Evolutionary conservation across 208 protist genomes (phyloP).

Genomic region (Trypanosoma caninum): DNA sequence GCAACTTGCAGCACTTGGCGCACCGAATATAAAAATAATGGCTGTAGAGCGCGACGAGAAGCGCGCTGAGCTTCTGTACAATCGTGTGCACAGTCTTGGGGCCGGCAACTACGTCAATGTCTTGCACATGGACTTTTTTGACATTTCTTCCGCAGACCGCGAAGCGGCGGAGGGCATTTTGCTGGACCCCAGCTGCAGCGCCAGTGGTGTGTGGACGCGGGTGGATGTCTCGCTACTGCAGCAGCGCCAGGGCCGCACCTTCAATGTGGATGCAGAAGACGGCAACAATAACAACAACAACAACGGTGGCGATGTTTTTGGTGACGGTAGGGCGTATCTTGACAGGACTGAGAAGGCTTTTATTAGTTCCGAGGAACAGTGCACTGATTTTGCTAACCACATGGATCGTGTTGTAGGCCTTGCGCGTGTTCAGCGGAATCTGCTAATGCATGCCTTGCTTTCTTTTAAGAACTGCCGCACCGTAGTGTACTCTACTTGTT

Average conservation of each 20-base stretch:
- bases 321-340: slow-evolving; percentile 1
- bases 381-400: slow-evolving; percentile 48
- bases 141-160: slow-evolving; percentile 68
- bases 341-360: slow-evolving; percentile 12
- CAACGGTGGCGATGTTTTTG: background rate
- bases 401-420: slow-evolving; percentile 74
- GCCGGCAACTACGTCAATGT: slow-evolving; percentile 75
- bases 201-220: slow-evolving; percentile 83
- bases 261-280: slow-evolving; percentile 6
- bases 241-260: slow-evolving; percentile 19
- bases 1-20: slow-evolving; percentile 76
- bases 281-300: slow-evolving; percentile 10
- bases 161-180: slow-evolving; percentile 81
- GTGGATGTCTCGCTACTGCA: slow-evolving; percentile 75
- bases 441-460: slow-evolving; percentile 82
- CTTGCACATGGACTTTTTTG: slow-evolving; percentile 85
- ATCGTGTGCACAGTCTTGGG: slow-evolving; percentile 61
- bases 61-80: slow-evolving; percentile 58
- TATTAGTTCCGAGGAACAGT: slow-evolving; percentile 39
- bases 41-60: slow-evolving; percentile 81
- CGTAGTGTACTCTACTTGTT: slow-evolving; percentile 93
- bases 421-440: slow-evolving; percentile 78
- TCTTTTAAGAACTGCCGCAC: slow-evolving; percentile 85
- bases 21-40: slow-evolving; percentile 71
- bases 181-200: slow-evolving; percentile 91